phyloP scores from a whole-genome alignment of 371 early-diverging fungal genomes.

The Dinochytrium kinnereticum region DNA sequence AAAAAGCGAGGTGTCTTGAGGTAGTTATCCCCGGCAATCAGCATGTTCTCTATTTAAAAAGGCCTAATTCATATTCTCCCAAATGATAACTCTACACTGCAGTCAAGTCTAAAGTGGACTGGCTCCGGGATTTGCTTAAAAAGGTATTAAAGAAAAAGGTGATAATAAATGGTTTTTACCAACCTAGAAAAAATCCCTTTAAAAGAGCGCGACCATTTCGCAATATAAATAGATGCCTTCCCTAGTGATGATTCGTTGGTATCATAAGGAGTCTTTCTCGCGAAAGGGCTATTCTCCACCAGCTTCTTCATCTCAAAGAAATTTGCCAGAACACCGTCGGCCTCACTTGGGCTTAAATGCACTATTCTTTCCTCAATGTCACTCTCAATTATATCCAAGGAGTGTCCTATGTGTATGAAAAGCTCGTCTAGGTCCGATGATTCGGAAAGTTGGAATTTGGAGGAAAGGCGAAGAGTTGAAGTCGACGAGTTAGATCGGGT shows the following conservation, averaged over 20 bases:
- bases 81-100: neutral
- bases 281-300: slow-evolving; percentile 32
- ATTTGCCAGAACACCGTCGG: slow-evolving; percentile 32
- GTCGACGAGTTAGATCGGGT: neutral
- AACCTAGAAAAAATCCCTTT: neutral
- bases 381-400: slow-evolving; percentile 32
- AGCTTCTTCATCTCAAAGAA: slow-evolving; percentile 42
- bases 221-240: neutral
- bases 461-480: slow-evolving; percentile 1
- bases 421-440: slow-evolving; percentile 22
- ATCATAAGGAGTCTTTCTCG: neutral
- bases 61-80: too few relatives aligned
- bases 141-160: neutral
- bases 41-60: too few relatives aligned
- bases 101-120: neutral
- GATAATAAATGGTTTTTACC: neutral
- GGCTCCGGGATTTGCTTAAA: neutral
- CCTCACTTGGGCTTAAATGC: slow-evolving; percentile 21
- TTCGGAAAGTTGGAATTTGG: slow-evolving; percentile 8
- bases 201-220: neutral
- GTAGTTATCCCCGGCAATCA: too few relatives aligned
- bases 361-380: slow-evolving; percentile 35
- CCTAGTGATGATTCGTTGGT: neutral
- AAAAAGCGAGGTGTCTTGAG: too few relatives aligned
- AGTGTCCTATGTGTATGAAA: slow-evolving; percentile 36